Base-by-base conservation (phyloP, 805 yeast species). In the Saccharomycopsis sp. region DNA sequence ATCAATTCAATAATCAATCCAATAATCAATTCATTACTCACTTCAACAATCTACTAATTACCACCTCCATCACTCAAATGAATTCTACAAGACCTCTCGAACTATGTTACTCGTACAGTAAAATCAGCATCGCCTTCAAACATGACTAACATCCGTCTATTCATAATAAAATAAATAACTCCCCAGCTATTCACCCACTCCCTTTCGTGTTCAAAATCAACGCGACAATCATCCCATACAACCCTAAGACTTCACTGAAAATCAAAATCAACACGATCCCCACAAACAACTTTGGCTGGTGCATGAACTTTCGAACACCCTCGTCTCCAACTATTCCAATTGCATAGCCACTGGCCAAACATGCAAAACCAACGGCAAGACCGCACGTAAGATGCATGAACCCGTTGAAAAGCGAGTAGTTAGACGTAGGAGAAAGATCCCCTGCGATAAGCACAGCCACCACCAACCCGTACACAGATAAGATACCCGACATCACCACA, bases 231-330 rank as follows among this genome's bases (percentile, higher is more conserved):
- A 94, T 84, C 71, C 99, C 99, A 76, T 94, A 90, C 67, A 94
- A 85, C 80, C 99, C 98, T 78, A 91, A 84, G 66, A 91, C 98
- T 83, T 92, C 99, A 64, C 97, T 97, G 78, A 92, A 92, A 90
- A 92, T 92, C 76, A 92, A 87, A 74, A 92, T 92, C 79, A 92
- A 84, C 79, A 92, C 89, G 95, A 92, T 92, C 74, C 98, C 98
- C 64, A 92, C 98, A 75, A 89, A 89, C 62, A 89, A 76, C 68
- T 91, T 79, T 53, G 95, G 92, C 72, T 89, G 96, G 68, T 87
- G 89, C 89, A 89, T 86, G 64, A 80, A 83, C 66, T 86, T 89
- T 66, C 97, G 82, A 52, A 89, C 96, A 63, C 97, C 97, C 67
- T 87, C 95, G 68, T 89, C 97, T 48, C 97, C 97, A 44, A 89